Percentiles rank a stretch among this genome's conserved stretches.
These are phyloP conservation scores for Cocos nucifera DNA, from an alignment of 176 grass and related monocot genomes.

Conservation along the genomic window DNA sequence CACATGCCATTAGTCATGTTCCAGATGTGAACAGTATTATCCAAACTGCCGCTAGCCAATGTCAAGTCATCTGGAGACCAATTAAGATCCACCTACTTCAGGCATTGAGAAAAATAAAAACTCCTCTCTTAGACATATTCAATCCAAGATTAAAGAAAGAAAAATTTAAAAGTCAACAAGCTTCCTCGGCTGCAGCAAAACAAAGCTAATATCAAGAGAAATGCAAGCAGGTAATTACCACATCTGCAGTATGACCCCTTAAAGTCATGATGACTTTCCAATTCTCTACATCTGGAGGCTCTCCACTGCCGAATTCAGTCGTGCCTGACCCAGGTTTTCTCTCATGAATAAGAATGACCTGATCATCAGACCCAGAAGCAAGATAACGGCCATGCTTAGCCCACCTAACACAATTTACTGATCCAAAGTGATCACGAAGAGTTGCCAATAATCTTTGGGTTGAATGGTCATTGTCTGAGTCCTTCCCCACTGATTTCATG, in stretches of 20 bases:
- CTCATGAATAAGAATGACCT: slow-evolving; percentile 93
- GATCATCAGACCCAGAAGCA: slow-evolving; percentile 97
- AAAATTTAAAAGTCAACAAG: slow-evolving; percentile 1
- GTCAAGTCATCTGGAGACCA: slow-evolving; percentile 94
- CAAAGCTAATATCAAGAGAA: background rate
- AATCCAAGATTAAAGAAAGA: background rate
- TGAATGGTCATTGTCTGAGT: slow-evolving; percentile 31
- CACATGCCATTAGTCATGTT: slow-evolving; percentile 82
- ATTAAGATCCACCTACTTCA: slow-evolving; percentile 95
- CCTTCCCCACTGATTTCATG: slow-evolving; percentile 75
- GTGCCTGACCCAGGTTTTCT: slow-evolving; percentile 86
- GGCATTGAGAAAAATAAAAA: slow-evolving; percentile 20
- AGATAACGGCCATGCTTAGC: slow-evolving; percentile 74
- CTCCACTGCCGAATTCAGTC: slow-evolving; percentile 91
- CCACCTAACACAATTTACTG: slow-evolving; percentile 98
- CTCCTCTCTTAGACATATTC: background rate
- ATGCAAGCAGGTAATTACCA: slow-evolving; percentile 55
- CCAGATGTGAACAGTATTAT: slow-evolving; percentile 98
- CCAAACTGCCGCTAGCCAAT: slow-evolving; percentile 84
- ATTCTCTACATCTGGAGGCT: slow-evolving; percentile 91
- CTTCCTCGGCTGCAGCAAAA: background rate
- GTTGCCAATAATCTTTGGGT: slow-evolving; percentile 67
- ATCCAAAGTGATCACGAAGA: slow-evolving; percentile 87
- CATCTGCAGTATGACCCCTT: slow-evolving; percentile 90
- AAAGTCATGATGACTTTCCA: slow-evolving; percentile 97